These are phyloP conservation scores for Stenocarpella maydis DNA, from an alignment of 2,329 filamentous ascomycete species.

Conservation along the genomic window DNA sequence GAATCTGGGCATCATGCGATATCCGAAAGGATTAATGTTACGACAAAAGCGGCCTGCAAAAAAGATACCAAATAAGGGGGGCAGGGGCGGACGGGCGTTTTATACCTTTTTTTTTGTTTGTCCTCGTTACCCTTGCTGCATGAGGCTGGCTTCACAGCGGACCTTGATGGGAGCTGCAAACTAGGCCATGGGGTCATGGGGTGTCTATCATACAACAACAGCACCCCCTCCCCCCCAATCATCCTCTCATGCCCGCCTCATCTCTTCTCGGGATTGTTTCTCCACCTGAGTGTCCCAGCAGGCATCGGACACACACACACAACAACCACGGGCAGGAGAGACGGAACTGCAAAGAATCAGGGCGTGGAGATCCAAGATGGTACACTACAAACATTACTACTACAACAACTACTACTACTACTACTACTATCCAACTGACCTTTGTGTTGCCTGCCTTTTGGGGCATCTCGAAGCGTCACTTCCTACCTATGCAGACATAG, in stretches of 20 bases:
- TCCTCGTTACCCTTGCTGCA: not conserved
- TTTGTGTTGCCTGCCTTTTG: not conserved
- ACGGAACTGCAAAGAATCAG: constrained; percentile 31
- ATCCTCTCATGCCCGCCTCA: constrained; percentile 5
- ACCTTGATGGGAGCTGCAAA: constrained; percentile 22
- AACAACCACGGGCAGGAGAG: constrained; percentile 26
- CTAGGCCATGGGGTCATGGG: not conserved
- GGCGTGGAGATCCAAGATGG: not conserved
- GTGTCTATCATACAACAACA: not conserved
- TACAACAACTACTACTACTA: not conserved
- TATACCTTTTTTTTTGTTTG: constrained; percentile 24
- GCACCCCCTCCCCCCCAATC: too few relatives aligned
- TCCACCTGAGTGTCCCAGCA: constrained; percentile 12
- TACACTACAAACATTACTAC: not conserved
- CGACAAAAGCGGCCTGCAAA: constrained; percentile 32
- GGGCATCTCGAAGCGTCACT: not conserved
- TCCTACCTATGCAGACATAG: constrained; percentile 3
- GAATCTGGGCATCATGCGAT: constrained; percentile 16
- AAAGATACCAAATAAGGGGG: constrained; percentile 33
- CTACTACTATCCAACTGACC: too few relatives aligned
- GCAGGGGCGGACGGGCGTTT: constrained; percentile 29
- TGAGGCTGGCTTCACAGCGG: constrained; percentile 16
- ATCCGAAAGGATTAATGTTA: constrained; percentile 29
- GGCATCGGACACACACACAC: not conserved
- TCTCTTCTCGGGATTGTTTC: constrained; percentile 24